A percentile compares a stretch with the other conserved stretches of the same genome.
Evolutionary conservation across 2,329 filamentous ascomycete genomes (phyloP).

Genomic region (Colletotrichum sp.): DNA sequence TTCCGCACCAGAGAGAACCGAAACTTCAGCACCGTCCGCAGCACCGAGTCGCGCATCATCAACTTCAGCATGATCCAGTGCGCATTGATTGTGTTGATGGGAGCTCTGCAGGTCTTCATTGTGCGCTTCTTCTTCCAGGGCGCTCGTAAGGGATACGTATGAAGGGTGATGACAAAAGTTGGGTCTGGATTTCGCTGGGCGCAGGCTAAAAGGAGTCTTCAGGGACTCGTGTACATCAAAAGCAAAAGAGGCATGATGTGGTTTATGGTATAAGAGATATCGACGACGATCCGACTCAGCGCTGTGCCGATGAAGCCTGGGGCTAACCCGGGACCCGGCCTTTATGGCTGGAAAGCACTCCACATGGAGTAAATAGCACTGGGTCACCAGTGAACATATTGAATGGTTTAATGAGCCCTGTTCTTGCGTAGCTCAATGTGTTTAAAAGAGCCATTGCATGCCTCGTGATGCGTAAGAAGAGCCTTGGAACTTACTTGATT

Average conservation of each 20-base stretch:
- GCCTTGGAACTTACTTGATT: not conserved
- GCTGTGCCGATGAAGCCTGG: not conserved
- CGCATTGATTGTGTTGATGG: constrained; percentile 92
- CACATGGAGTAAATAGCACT: not conserved
- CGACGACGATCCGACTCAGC: constrained; percentile 12
- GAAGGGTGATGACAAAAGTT: constrained; percentile 32
- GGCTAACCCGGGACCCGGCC: not conserved
- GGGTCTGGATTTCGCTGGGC: constrained; percentile 9
- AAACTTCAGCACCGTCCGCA: constrained; percentile 97
- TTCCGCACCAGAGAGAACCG: constrained; percentile 98
- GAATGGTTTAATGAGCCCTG: constrained; percentile 1
- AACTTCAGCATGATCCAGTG: constrained; percentile 97
- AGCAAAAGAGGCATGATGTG: constrained; percentile 18
- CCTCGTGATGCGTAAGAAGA: not conserved
- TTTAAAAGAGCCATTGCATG: not conserved
- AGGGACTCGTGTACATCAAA: constrained; percentile 19
- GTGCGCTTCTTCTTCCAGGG: constrained; percentile 98
- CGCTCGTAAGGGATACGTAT: constrained; percentile 73
- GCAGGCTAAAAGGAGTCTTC: constrained; percentile 8
- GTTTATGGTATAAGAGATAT: constrained; percentile 15
- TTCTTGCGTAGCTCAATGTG: not conserved
- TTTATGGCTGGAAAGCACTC: not conserved
- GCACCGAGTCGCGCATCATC: constrained; percentile 94
- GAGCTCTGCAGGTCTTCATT: constrained; percentile 93
- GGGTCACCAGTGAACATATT: not conserved